Evolutionary conservation across 495 filamentous ascomycete species (phyloP).

Genomic region (Hypoxylon fragiforme): DNA sequence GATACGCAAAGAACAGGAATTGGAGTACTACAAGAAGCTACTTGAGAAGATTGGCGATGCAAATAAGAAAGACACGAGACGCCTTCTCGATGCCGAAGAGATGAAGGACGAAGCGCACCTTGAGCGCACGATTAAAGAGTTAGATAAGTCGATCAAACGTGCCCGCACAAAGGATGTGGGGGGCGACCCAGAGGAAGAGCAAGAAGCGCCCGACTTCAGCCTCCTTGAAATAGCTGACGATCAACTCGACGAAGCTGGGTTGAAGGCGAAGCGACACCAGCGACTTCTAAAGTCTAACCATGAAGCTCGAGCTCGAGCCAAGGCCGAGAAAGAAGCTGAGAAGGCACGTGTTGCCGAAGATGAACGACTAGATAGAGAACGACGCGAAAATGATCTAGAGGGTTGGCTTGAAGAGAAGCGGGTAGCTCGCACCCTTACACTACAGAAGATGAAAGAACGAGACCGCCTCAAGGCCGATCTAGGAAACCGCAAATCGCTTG

Average conservation of each 20-base stretch:
- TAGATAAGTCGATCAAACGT: slow-evolving; percentile 84
- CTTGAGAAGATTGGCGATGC: slow-evolving; percentile 64
- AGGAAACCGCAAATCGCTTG: slow-evolving; percentile 92
- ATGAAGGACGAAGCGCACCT: slow-evolving; percentile 85
- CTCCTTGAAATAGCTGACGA: slow-evolving; percentile 89
- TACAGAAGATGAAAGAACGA: slow-evolving; percentile 89
- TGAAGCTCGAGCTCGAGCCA: slow-evolving; percentile 86
- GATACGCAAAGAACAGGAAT: slow-evolving; percentile 90
- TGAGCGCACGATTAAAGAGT: slow-evolving; percentile 78
- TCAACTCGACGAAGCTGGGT: slow-evolving; percentile 82
- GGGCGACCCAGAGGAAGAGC: slow-evolving; percentile 72
- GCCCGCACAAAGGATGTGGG: slow-evolving; percentile 92
- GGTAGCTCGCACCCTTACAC: slow-evolving; percentile 67
- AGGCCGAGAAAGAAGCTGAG: slow-evolving; percentile 92
- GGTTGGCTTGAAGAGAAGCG: slow-evolving; percentile 84
- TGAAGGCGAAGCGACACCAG: slow-evolving; percentile 91
- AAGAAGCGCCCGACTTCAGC: slow-evolving; percentile 79
- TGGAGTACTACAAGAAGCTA: slow-evolving; percentile 89
- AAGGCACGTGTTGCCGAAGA: slow-evolving; percentile 80
- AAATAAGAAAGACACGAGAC: slow-evolving; percentile 86
- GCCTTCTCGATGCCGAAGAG: slow-evolving; percentile 84
- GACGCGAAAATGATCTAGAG: slow-evolving; percentile 79
- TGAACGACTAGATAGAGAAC: slow-evolving; percentile 78
- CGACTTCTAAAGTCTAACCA: slow-evolving; percentile 90
- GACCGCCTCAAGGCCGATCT: slow-evolving; percentile 89